Base-by-base conservation (phyloP, 257 asterid species). In the Solanum neorickii region DNA sequence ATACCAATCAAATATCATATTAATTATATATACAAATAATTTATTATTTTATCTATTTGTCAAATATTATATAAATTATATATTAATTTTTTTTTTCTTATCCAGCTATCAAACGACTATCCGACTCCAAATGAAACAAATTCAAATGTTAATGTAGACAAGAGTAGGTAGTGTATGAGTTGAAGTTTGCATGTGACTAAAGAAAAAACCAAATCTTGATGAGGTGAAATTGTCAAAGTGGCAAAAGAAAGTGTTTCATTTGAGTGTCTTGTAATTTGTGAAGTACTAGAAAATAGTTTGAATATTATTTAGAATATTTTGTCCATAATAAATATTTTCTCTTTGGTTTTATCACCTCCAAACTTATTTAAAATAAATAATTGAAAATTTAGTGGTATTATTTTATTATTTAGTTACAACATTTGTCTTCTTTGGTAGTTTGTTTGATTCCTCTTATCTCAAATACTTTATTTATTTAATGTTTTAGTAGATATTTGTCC, bases 321-420 rank as follows among this genome's bases (percentile, higher is more conserved):
- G 83, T 87, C 88, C 76, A 47, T 60, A 84, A 25, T 29, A 46
- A 73, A 47, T 78, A 66, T 33, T 59, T 80, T 68, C 31, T 76
- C 90, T 84, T 88, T 56, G 91, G 84, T 35, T 15, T 84, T 56
- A 42, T 87, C 91, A 12, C 86, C 88, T 47, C 77, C 39, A 42
- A 49, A 27, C 3, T 47, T 47, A 47, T 5, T 49, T 49, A 15
- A 15, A 5, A 41, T 13, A 41, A 15, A 6, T 2, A 25, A 4
- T 15, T 15, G 2, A 21, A 42, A 76, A 12, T 7, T 25, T 37
- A 37, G 7, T 37, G 39, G 39, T 37, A 6, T 37, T 37, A 5
- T 37, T 37, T 37, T 37, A 37, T 37, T 1, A 37, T 37, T 37
- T 6, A 37, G 6, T 5, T 1, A 37, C 39, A 37, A 37, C 39